Percentiles rank a stretch among this genome's conserved stretches.
Evolutionary conservation across 768 basidiomycete species (phyloP).

Genomic region (Candolleomyces eurysporus): DNA sequence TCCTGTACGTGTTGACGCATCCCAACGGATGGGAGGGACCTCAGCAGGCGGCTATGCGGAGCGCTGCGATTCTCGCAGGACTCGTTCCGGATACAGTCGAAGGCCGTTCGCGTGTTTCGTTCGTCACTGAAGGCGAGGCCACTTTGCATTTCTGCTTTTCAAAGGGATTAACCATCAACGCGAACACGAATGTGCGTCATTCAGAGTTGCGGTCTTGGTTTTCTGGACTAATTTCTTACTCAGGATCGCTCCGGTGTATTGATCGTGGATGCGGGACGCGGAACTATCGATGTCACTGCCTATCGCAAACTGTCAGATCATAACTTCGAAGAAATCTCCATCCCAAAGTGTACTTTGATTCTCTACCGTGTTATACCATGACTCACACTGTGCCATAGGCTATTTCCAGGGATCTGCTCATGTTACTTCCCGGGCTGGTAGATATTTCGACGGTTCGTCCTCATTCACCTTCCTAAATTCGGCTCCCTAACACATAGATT

Average conservation of each 20-base stretch:
- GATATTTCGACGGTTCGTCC: slow-evolving; percentile 30
- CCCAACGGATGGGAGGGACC: slow-evolving; percentile 63
- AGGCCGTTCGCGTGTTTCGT: slow-evolving; percentile 39
- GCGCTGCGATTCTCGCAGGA: slow-evolving; percentile 48
- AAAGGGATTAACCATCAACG: slow-evolving; percentile 37
- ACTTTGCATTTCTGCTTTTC: slow-evolving; percentile 55
- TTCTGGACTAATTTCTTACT: neutral
- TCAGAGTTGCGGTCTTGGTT: neutral
- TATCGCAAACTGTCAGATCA: slow-evolving; percentile 27
- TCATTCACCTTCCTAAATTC: no score
- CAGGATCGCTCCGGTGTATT: slow-evolving; percentile 45
- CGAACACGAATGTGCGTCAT: slow-evolving; percentile 21
- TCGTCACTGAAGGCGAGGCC: slow-evolving; percentile 62
- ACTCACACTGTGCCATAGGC: slow-evolving; percentile 23
- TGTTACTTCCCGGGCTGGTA: slow-evolving; percentile 37
- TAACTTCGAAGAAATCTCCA: slow-evolving; percentile 40
- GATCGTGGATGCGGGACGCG: slow-evolving; percentile 59
- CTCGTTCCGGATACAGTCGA: slow-evolving; percentile 39
- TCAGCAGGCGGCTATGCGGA: slow-evolving; percentile 53
- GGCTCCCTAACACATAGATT: neutral
- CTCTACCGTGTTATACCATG: neutral
- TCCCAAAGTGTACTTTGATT: slow-evolving; percentile 28
- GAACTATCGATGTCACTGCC: slow-evolving; percentile 56
- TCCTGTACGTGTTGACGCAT: slow-evolving; percentile 53
- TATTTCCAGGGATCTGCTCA: slow-evolving; percentile 46